Conservation (phyloP, 1,284 basidiomycete species). For the Papiliotrema terrestris region DNA sequence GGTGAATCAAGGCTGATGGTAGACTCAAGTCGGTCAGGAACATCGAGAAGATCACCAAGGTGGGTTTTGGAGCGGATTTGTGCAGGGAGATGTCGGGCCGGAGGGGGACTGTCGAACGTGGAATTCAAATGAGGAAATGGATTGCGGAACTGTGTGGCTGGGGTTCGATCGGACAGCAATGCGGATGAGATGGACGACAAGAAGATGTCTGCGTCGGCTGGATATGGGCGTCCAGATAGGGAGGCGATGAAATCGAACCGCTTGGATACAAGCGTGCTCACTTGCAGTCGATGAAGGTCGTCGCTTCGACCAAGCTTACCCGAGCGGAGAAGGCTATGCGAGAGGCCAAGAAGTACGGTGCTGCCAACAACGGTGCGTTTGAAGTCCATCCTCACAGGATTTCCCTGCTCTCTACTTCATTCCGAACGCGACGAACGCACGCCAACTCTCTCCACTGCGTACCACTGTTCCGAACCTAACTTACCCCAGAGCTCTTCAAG, state of each 20-base stretch:
- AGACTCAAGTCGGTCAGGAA: slow-evolving; percentile 86
- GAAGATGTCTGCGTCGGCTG: neutral
- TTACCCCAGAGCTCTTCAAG: slow-evolving; percentile 70
- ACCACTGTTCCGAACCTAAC: neutral
- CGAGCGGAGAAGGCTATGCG: slow-evolving; percentile 95
- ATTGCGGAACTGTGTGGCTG: neutral
- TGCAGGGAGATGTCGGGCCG: neutral
- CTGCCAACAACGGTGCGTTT: slow-evolving; percentile 81
- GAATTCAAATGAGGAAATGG: neutral
- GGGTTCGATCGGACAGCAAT: neutral
- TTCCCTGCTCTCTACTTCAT: neutral
- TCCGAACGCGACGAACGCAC: no score
- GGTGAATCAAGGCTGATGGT: neutral
- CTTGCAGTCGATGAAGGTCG: slow-evolving; percentile 95
- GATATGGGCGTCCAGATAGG: neutral
- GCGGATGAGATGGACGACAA: neutral
- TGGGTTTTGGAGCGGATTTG: slow-evolving; percentile 48
- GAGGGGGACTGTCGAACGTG: neutral
- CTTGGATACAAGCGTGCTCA: neutral
- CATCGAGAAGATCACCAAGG: slow-evolving; percentile 99
- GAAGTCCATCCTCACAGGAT: neutral
- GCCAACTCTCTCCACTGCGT: neutral
- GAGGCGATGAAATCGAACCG: neutral
- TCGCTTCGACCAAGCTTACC: slow-evolving; percentile 94
- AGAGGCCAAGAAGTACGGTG: slow-evolving; percentile 89